These are phyloP conservation scores for Beauveria pseudobassiana DNA, from an alignment of 2,329 filamentous ascomycete genomes.

Conservation along the genomic window DNA sequence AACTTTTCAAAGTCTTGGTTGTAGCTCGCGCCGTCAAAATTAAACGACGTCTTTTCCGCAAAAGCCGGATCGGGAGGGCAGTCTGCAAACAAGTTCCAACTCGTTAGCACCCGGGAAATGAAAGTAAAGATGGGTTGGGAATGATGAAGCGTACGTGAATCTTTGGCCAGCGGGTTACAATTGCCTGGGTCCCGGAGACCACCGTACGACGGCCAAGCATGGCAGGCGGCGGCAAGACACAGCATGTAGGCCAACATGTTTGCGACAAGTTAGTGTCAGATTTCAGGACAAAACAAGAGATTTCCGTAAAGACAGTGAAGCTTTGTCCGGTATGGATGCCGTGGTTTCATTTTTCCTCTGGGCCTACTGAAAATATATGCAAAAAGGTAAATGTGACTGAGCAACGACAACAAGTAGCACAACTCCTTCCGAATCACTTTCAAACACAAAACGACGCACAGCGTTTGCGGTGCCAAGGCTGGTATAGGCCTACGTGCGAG, in stretches of 20 bases:
- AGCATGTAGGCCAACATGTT: slow-evolving; percentile 1
- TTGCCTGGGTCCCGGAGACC: slow-evolving; percentile 2
- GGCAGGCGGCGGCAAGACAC: neutral
- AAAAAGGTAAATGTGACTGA: neutral
- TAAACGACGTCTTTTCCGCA: slow-evolving; percentile 42
- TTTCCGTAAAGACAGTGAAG: neutral
- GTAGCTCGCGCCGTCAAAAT: slow-evolving; percentile 58
- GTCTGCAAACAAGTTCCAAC: slow-evolving; percentile 13
- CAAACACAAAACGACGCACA: slow-evolving; percentile 2
- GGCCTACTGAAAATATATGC: neutral
- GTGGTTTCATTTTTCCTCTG: neutral
- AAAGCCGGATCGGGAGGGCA: slow-evolving; percentile 64
- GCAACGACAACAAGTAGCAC: neutral
- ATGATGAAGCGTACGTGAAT: slow-evolving; percentile 16
- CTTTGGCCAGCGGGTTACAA: slow-evolving; percentile 19
- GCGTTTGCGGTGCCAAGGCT: neutral
- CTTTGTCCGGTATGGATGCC: neutral
- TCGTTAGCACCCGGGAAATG: neutral
- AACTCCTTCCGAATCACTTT: neutral
- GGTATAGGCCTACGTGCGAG: neutral
- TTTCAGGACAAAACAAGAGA: neutral
- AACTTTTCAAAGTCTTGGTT: slow-evolving; percentile 20
- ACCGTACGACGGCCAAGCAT: slow-evolving; percentile 8
- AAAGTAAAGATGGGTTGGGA: no score
- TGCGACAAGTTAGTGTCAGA: neutral